A percentile compares a stretch with the other conserved stretches of the same genome.
Evolutionary conservation across 768 basidiomycete genomes (phyloP).

Genomic region (Chiua virens): DNA sequence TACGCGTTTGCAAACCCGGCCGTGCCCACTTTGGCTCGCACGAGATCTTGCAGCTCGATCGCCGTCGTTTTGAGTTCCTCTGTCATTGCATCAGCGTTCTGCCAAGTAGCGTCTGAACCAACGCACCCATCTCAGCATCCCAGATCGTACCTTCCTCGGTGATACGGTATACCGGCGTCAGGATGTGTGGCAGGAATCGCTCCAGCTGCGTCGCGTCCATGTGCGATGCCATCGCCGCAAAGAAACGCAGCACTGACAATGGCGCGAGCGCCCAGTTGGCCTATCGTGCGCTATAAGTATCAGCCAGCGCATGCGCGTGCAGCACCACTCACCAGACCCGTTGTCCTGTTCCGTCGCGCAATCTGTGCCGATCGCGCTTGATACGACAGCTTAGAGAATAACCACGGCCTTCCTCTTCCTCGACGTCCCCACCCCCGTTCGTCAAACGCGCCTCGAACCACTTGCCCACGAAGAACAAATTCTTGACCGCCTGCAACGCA

Average conservation of each 20-base stretch:
- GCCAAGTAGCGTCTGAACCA: neutral
- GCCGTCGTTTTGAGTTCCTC: conserved; percentile 83
- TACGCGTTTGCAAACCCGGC: conserved; percentile 79
- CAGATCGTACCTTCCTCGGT: conserved; percentile 83
- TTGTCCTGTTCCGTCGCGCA: conserved; percentile 56
- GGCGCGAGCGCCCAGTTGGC: conserved; percentile 83
- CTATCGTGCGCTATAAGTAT: conserved; percentile 49
- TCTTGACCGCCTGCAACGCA: conserved; percentile 87
- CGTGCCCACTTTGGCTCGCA: conserved; percentile 87
- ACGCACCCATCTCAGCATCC: conserved; percentile 76
- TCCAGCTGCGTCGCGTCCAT: conserved; percentile 62
- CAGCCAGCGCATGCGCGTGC: too few species aligned
- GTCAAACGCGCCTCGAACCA: conserved; percentile 55
- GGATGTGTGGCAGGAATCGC: conserved; percentile 76
- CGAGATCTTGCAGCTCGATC: conserved; percentile 80
- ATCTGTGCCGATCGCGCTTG: conserved; percentile 78
- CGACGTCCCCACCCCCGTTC: conserved; percentile 33
- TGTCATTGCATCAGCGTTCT: conserved; percentile 28
- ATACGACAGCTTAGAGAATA: conserved; percentile 93
- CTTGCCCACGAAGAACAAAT: conserved; percentile 90
- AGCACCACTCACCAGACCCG: conserved; percentile 44
- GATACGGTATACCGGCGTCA: conserved; percentile 85
- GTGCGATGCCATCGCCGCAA: conserved; percentile 83
- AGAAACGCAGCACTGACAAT: conserved; percentile 81
- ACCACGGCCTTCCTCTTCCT: too few species aligned